Evolutionary conservation across 2,329 filamentous ascomycete species (phyloP).

Genomic region (Cladosporium sp.): DNA sequence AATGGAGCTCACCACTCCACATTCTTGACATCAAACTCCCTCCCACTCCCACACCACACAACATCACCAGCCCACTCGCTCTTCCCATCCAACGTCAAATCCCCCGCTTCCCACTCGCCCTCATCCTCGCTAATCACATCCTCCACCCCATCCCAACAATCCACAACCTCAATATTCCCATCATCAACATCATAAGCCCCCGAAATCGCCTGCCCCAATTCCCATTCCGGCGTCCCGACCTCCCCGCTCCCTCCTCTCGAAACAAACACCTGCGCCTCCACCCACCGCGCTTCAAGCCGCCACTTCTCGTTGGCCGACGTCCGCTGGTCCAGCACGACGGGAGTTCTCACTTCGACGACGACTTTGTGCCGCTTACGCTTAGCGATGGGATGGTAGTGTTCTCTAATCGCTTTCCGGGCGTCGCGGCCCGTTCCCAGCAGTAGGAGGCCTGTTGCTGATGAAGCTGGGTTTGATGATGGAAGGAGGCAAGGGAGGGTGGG

Average conservation of each 20-base stretch:
- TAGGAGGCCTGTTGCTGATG: conserved; percentile 31
- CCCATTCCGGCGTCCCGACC: background rate
- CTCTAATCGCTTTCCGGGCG: conserved; percentile 26
- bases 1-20: background rate
- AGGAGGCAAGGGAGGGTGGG: background rate
- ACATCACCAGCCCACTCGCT: background rate
- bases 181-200: background rate
- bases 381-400: conserved; percentile 27
- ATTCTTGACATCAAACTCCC: background rate
- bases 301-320: conserved; percentile 4
- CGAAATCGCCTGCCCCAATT: background rate
- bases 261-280: conserved; percentile 26
- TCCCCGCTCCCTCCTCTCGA: background rate
- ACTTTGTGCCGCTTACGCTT: conserved; percentile 17
- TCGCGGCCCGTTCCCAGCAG: conserved; percentile 30
- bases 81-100: conserved; percentile 3
- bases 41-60: background rate
- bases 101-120: background rate
- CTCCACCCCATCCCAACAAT: background rate
- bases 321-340: background rate
- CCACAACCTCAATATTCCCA: background rate
- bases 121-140: background rate
- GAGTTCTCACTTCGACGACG: conserved; percentile 28
- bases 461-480: background rate
- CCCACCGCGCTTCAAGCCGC: conserved; percentile 22